Conservation (phyloP, 2,329 filamentous ascomycete genomes). For the Waltergamsia citrina region DNA sequence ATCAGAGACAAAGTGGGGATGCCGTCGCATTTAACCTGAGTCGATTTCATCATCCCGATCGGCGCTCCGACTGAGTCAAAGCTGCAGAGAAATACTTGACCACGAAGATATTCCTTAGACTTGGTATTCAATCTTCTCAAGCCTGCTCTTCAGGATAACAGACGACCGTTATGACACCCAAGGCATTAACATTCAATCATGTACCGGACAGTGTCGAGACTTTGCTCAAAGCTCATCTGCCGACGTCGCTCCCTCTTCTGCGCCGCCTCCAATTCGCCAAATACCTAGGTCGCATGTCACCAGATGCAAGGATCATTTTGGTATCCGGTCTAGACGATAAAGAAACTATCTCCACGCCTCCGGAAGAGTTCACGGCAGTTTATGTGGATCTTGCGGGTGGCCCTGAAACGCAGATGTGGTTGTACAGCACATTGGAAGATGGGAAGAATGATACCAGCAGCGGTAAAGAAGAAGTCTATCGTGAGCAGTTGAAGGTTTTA, state of each 20-base stretch:
- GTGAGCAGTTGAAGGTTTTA: conserved; percentile 21
- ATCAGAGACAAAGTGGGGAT: no score
- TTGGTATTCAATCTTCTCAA: no score
- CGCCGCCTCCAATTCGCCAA: conserved; percentile 52
- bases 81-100: no score
- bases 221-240: conserved; percentile 41
- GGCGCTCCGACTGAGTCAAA: no score
- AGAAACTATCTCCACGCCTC: conserved; percentile 2
- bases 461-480: conserved; percentile 12
- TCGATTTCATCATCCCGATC: no score
- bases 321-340: conserved; percentile 12
- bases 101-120: no score
- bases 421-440: conserved; percentile 46
- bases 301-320: conserved; percentile 31
- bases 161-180: no score
- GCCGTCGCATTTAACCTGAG: no score
- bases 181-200: no score
- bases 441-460: conserved; percentile 4
- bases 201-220: conserved; percentile 26
- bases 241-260: conserved; percentile 49
- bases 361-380: conserved; percentile 38
- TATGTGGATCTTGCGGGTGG: conserved; percentile 52
- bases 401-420: conserved; percentile 56
- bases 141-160: no score
- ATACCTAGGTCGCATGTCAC: conserved; percentile 28